phyloP scores from a whole-genome alignment of 441 rosid genomes.

The Kokia cookei region DNA sequence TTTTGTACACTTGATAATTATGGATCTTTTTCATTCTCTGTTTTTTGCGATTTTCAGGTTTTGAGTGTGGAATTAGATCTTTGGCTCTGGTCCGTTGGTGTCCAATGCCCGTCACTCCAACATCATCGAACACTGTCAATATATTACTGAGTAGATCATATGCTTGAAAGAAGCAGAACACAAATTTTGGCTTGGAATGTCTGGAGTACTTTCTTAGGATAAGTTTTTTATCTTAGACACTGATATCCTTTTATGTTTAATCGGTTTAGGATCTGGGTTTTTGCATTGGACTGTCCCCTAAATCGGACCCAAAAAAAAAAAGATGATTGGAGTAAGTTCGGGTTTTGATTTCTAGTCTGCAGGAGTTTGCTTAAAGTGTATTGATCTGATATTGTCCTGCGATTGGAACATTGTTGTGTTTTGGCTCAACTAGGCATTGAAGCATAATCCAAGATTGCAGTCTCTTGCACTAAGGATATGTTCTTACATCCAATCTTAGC shows the following conservation, averaged over 20 bases:
- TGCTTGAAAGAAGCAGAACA: not conserved
- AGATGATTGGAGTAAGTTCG: not conserved
- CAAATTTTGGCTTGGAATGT: constrained; percentile 3
- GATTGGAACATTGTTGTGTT: not conserved
- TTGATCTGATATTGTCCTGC: not conserved
- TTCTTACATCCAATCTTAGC: no score
- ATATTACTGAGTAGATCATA: constrained; percentile 36
- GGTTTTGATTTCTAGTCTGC: not conserved
- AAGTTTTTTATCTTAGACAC: not conserved
- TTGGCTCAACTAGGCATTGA: not conserved
- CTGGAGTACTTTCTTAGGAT: not conserved
- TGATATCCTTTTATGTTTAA: not conserved
- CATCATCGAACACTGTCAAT: constrained; percentile 64
- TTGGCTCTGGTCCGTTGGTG: constrained; percentile 74
- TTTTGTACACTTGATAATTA: not conserved
- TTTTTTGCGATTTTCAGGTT: constrained; percentile 38
- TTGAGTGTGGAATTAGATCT: constrained; percentile 72
- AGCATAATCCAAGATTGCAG: not conserved
- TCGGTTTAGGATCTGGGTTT: not conserved
- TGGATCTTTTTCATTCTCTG: not conserved
- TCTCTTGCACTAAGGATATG: no score
- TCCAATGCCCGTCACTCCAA: constrained; percentile 43
- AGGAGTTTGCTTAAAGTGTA: not conserved
- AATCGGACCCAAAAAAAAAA: not conserved
- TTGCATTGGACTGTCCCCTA: not conserved